Evolutionary conservation across 805 yeast genomes (phyloP).

Genomic region (Candida sithepensis): DNA sequence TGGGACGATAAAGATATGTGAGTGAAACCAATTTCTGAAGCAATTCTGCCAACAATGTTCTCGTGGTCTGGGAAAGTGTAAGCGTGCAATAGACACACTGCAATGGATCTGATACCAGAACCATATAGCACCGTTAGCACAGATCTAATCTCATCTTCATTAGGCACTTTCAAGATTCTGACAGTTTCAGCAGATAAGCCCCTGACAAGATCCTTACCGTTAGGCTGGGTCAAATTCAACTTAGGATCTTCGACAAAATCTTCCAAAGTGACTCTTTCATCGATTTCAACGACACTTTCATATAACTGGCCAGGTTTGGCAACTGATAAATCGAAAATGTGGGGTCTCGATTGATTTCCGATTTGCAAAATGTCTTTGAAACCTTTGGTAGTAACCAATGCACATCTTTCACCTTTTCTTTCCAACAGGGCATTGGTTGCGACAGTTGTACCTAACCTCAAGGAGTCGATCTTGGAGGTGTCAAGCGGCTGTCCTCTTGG

Average conservation of each 20-base stretch:
- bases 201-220: constrained; percentile 36
- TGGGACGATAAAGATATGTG: constrained; percentile 67
- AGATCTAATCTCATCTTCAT: constrained; percentile 38
- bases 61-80: constrained; percentile 76
- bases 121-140: constrained; percentile 43
- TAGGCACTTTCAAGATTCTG: constrained; percentile 50
- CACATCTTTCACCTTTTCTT: constrained; percentile 87
- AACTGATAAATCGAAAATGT: constrained; percentile 80
- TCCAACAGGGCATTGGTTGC: constrained; percentile 95
- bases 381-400: constrained; percentile 82
- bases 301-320: constrained; percentile 69
- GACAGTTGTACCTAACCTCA: constrained; percentile 91
- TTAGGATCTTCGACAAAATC: constrained; percentile 75
- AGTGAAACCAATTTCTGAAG: constrained; percentile 60
- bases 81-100: constrained; percentile 68
- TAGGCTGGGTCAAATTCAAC: constrained; percentile 20
- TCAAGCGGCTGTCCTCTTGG: constrained; percentile 62
- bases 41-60: constrained; percentile 51
- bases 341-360: constrained; percentile 91
- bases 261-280: constrained; percentile 85
- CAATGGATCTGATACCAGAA: constrained; percentile 64
- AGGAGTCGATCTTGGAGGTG: constrained; percentile 57
- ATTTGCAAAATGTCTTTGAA: constrained; percentile 77
- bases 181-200: constrained; percentile 73
- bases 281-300: constrained; percentile 74